Percentiles rank a stretch among this genome's conserved stretches.
These are phyloP conservation scores for Talaromyces sp. DNA, from an alignment of 2,329 filamentous ascomycete species.

Conservation along the genomic window DNA sequence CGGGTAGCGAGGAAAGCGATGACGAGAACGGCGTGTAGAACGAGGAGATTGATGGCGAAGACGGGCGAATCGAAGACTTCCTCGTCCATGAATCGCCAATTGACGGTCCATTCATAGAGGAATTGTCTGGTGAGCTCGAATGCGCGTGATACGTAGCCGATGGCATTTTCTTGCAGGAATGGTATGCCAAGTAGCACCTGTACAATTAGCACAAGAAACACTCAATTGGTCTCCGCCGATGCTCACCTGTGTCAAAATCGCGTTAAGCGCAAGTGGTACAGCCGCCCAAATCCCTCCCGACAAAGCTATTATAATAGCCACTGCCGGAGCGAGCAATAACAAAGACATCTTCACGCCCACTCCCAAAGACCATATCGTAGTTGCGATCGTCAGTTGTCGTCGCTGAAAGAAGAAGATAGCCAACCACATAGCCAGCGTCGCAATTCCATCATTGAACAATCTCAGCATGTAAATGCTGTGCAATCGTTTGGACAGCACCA, in stretches of 20 bases:
- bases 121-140: slow-evolving; percentile 92
- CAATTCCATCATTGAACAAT: slow-evolving; percentile 94
- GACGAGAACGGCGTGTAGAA: slow-evolving; percentile 64
- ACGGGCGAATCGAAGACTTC: slow-evolving; percentile 67
- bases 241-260: slow-evolving; percentile 71
- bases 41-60: slow-evolving; percentile 67
- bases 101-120: slow-evolving; percentile 97
- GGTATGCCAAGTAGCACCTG: slow-evolving; percentile 57
- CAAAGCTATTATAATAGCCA: slow-evolving; percentile 73
- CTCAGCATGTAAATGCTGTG: slow-evolving; percentile 92
- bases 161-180: slow-evolving; percentile 62
- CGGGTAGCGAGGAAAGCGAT: slow-evolving; percentile 61
- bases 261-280: slow-evolving; percentile 66
- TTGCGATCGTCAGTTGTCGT: slow-evolving; percentile 68
- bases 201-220: slow-evolving; percentile 11
- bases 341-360: slow-evolving; percentile 95
- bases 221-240: slow-evolving; percentile 19
- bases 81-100: slow-evolving; percentile 94
- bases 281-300: slow-evolving; percentile 64
- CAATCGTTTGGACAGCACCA: slow-evolving; percentile 84
- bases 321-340: slow-evolving; percentile 74
- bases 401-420: slow-evolving; percentile 77
- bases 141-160: slow-evolving; percentile 73
- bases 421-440: slow-evolving; percentile 75
- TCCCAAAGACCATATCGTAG: slow-evolving; percentile 70